Evolutionary conservation across 2,329 filamentous ascomycete genomes (phyloP).

Genomic region (Clathrospora elynae): DNA sequence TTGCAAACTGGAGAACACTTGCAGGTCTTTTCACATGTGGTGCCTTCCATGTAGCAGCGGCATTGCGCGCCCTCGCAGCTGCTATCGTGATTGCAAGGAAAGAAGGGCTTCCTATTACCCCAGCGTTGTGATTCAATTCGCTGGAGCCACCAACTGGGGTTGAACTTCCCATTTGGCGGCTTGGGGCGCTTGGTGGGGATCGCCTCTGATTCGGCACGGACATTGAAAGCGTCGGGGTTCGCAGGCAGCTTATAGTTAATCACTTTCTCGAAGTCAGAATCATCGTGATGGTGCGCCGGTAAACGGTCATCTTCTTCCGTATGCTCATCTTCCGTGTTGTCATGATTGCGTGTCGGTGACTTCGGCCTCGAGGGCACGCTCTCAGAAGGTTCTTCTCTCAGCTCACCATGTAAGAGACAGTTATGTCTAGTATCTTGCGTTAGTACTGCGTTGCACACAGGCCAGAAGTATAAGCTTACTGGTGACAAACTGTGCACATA

Average conservation of each 20-base stretch:
- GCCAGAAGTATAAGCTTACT: slow-evolving; percentile 25
- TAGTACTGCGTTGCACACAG: background rate
- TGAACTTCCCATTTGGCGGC: slow-evolving; percentile 22
- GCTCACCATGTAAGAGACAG: slow-evolving; percentile 51
- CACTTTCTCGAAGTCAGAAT: slow-evolving; percentile 30
- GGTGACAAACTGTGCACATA: slow-evolving; percentile 40
- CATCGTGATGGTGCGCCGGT: slow-evolving; percentile 19
- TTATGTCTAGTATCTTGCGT: slow-evolving; percentile 32
- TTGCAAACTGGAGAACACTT: slow-evolving; percentile 66
- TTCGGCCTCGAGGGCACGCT: slow-evolving; percentile 1
- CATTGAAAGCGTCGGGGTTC: slow-evolving; percentile 20
- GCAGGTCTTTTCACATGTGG: slow-evolving; percentile 77
- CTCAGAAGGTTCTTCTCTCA: slow-evolving; percentile 36
- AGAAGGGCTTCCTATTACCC: slow-evolving; percentile 62
- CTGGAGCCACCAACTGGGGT: slow-evolving; percentile 24
- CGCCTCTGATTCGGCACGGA: slow-evolving; percentile 6
- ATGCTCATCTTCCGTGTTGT: background rate
- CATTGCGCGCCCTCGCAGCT: slow-evolving; percentile 65
- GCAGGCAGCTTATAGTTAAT: slow-evolving; percentile 33
- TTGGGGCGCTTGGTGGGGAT: slow-evolving; percentile 2
- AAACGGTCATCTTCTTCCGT: background rate
- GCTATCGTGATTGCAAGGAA: slow-evolving; percentile 72
- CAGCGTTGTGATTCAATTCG: slow-evolving; percentile 58
- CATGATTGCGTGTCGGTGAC: background rate
- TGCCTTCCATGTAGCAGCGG: slow-evolving; percentile 63